Percentiles rank a stretch among this genome's conserved stretches.
These are phyloP conservation scores for Penicillium alfredii DNA, from an alignment of 495 filamentous ascomycete species.

Conservation along the genomic window DNA sequence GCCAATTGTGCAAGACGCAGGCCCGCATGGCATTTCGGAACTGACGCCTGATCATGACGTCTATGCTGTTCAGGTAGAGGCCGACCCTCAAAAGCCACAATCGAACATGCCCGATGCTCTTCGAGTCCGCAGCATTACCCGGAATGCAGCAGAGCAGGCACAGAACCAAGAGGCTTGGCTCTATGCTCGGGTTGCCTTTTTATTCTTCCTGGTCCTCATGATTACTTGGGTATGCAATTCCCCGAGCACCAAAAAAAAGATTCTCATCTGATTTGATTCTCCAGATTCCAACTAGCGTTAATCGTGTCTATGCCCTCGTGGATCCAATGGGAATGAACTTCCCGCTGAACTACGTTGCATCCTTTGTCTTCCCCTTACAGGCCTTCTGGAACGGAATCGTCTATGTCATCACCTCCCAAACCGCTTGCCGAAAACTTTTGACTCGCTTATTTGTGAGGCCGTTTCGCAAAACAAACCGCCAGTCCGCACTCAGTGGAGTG, in stretches of 20 bases:
- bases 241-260: neutral
- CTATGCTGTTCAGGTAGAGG: conserved; percentile 5
- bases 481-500: neutral
- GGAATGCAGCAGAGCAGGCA: conserved; percentile 1
- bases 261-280: neutral
- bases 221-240: conserved; percentile 56
- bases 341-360: conserved; percentile 55
- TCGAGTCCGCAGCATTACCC: conserved; percentile 1
- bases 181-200: conserved; percentile 64
- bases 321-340: conserved; percentile 43
- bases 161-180: conserved; percentile 47
- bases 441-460: neutral
- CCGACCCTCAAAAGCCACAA: neutral
- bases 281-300: conserved; percentile 59
- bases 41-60: neutral
- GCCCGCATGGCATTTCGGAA: conserved; percentile 1
- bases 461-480: neutral
- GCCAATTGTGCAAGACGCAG: conserved; percentile 6
- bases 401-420: conserved; percentile 37
- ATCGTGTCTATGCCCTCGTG: conserved; percentile 59
- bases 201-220: conserved; percentile 68
- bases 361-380: conserved; percentile 66
- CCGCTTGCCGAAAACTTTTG: neutral
- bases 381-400: conserved; percentile 74
- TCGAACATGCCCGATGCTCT: neutral